phyloP scores from a whole-genome alignment of 2,329 filamentous ascomycete species.

The Eutypella sp. region DNA sequence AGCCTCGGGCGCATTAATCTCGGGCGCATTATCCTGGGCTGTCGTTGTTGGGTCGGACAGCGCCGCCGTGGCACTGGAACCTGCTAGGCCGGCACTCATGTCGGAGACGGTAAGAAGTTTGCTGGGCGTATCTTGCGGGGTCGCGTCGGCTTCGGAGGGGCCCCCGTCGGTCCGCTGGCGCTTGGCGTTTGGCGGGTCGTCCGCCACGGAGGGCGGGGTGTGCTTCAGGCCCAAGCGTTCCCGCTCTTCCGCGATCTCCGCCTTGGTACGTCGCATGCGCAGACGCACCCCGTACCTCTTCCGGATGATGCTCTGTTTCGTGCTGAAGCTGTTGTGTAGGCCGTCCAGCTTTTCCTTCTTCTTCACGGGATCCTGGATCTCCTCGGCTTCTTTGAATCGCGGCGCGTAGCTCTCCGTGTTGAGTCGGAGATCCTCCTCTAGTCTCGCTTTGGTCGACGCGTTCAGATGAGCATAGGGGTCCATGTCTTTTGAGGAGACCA shows the following conservation, averaged over 20 bases:
- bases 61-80: slow-evolving; percentile 22
- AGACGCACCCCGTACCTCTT: slow-evolving; percentile 55
- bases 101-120: slow-evolving; percentile 20
- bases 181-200: slow-evolving; percentile 20
- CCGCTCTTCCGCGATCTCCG: slow-evolving; percentile 39
- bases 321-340: slow-evolving; percentile 49
- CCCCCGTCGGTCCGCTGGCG: slow-evolving; percentile 20
- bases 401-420: slow-evolving; percentile 35
- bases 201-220: slow-evolving; percentile 5
- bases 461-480: slow-evolving; percentile 44
- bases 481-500: slow-evolving; percentile 12
- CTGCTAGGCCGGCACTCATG: slow-evolving; percentile 22
- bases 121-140: slow-evolving; percentile 5
- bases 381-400: slow-evolving; percentile 38
- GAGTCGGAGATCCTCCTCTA: slow-evolving; percentile 33
- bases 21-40: too few species aligned
- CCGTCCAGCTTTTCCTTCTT: slow-evolving; percentile 31
- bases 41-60: slow-evolving; percentile 19
- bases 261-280: slow-evolving; percentile 41
- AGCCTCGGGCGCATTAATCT: neutral
- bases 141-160: neutral
- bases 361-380: slow-evolving; percentile 29
- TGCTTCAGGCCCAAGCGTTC: slow-evolving; percentile 35
- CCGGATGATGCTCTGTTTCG: slow-evolving; percentile 51
- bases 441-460: slow-evolving; percentile 18